Percentiles rank a stretch among this genome's conserved stretches.
Conservation (phyloP, 2,329 filamentous ascomycete genomes). For the Botrytis pseudocinerea region DNA sequence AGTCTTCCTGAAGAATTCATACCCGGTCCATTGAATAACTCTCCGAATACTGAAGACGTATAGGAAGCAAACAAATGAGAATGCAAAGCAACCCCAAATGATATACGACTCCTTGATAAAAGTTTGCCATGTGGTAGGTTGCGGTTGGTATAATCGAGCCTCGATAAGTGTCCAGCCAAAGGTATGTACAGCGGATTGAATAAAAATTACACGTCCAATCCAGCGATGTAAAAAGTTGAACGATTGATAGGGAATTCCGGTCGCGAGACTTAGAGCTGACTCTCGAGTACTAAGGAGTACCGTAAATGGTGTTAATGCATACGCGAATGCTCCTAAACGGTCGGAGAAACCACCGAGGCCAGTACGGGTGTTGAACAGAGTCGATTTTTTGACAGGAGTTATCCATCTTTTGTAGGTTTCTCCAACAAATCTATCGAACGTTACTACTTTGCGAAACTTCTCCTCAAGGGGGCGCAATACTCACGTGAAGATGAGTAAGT, state of each 20-base stretch:
- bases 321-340: slow-evolving; percentile 69
- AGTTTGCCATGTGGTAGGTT: slow-evolving; percentile 57
- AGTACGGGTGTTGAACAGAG: slow-evolving; percentile 63
- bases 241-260: slow-evolving; percentile 72
- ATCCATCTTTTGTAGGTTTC: slow-evolving; percentile 69
- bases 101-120: slow-evolving; percentile 69
- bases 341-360: slow-evolving; percentile 68
- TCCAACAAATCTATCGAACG: slow-evolving; percentile 53
- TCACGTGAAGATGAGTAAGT: slow-evolving; percentile 65
- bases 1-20: slow-evolving; percentile 75
- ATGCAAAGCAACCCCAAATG: slow-evolving; percentile 68
- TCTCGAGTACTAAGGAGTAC: slow-evolving; percentile 68
- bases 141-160: slow-evolving; percentile 67
- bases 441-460: not conserved
- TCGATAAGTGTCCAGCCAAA: slow-evolving; percentile 71
- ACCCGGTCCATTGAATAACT: slow-evolving; percentile 66
- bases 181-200: slow-evolving; percentile 68
- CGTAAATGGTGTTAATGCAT: slow-evolving; percentile 71
- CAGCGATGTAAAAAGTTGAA: slow-evolving; percentile 80
- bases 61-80: slow-evolving; percentile 62
- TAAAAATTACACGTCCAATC: slow-evolving; percentile 71
- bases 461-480: slow-evolving; percentile 25
- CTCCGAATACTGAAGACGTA: slow-evolving; percentile 58
- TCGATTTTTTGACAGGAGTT: slow-evolving; percentile 62
- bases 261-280: slow-evolving; percentile 67